Base-by-base conservation (phyloP, 306 rosid genomes). In the Dalbergia cultrata region DNA sequence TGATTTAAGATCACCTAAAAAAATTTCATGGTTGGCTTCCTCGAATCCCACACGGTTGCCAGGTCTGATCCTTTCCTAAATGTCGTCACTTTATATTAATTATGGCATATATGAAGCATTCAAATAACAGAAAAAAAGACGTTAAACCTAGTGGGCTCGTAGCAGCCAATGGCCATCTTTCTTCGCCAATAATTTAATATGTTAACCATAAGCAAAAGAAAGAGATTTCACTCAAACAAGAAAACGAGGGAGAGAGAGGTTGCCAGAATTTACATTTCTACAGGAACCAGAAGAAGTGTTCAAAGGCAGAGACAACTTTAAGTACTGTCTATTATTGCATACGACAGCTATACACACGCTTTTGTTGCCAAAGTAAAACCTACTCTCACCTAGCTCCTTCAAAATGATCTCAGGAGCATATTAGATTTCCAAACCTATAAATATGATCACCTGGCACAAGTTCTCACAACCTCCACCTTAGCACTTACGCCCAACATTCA, bases 341-440 rank as follows among this genome's bases (percentile, higher is more conserved):
- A 7, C 41, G 7, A 66, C 83, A 79, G 49, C 72, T 60, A 60
- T 61, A 60, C 31, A 74, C 84, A 68, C 84, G 87, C 21, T 79
- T 84, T 60, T 47, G 63, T 53, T 39, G 52, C 43, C 59, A 41
- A 84, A 54, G 78, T 79, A 74, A 67, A 53, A 84, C 81, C 87
- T 34, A 69, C 84, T 69, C 81, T 68, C 74, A 68, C 84, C 78
- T 61, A 26, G 31, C 31, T 26, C 57, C 67, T 49, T 52, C 26
- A 18, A 9, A 11, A 9, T 54, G 9, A n/a, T 61, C 70, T 39
- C 65, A 26, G 2, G 31, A 2, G 3, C 31, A 26, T 26, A 26
- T 26, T 26, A 1, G 31, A 26, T 26, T 26, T 26, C 47, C 50
- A 21, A 62, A 19, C 78, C 78, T 78, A 68, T 67, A 68, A 72